These are phyloP conservation scores for Cenchrus fungigraminus DNA, from an alignment of 176 grass and related monocot genomes.

Conservation along the genomic window DNA sequence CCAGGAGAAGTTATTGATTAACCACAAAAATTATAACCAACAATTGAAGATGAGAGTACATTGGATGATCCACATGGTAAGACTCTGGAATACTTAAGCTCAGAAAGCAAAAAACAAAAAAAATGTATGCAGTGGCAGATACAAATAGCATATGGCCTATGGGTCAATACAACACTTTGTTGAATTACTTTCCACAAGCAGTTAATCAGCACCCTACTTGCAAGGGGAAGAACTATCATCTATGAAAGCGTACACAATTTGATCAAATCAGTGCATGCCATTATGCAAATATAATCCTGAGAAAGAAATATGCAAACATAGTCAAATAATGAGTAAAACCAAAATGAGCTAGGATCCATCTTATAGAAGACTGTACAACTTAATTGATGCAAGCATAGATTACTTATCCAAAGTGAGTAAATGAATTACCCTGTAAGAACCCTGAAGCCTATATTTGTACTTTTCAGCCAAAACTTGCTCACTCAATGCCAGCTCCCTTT, in stretches of 20 bases:
- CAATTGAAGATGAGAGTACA: neutral
- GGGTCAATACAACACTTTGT: neutral
- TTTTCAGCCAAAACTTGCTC: constrained; percentile 78
- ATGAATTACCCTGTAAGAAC: constrained; percentile 74
- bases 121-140: neutral
- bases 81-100: neutral
- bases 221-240: neutral
- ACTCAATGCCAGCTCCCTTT: constrained; percentile 61
- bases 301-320: neutral
- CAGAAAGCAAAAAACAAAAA: too few relatives aligned
- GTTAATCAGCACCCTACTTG: constrained; percentile 23
- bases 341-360: neutral
- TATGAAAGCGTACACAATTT: neutral
- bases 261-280: too few relatives aligned
- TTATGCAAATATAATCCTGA: neutral
- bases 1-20: neutral
- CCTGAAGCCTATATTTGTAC: constrained; percentile 75
- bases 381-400: constrained; percentile 7
- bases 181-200: neutral
- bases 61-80: neutral
- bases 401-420: constrained; percentile 22
- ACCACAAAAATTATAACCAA: neutral
- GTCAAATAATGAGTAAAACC: constrained; percentile 23
- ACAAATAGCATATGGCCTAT: neutral
- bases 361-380: neutral